These are phyloP conservation scores for Umbelopsis sp. DNA, from an alignment of 192 early-diverging fungal species.

Conservation along the genomic window DNA sequence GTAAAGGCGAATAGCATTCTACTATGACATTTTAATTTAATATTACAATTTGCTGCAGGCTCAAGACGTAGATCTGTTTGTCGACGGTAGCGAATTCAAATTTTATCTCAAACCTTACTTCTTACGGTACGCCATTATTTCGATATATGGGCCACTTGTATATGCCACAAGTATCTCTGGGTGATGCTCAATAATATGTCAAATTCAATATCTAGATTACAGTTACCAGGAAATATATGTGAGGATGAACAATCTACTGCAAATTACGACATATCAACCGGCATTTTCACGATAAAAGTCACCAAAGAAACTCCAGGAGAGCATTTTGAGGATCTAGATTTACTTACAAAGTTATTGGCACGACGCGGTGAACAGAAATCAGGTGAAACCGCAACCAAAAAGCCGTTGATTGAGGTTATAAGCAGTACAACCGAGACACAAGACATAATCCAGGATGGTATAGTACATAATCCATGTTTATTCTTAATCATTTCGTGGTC, in stretches of 20 bases:
- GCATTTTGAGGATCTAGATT: slow-evolving; percentile 85
- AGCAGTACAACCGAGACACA: slow-evolving; percentile 35
- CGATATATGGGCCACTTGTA: background rate
- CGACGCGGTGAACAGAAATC: slow-evolving; percentile 46
- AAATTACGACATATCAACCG: slow-evolving; percentile 75
- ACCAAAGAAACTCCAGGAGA: slow-evolving; percentile 80
- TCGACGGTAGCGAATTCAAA: slow-evolving; percentile 81
- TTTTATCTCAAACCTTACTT: slow-evolving; percentile 94
- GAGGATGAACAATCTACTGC: slow-evolving; percentile 87
- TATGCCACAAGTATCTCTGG: background rate
- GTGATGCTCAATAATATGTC: background rate
- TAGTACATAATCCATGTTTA: background rate
- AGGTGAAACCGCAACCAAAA: slow-evolving; percentile 32
- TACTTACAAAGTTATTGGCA: slow-evolving; percentile 85
- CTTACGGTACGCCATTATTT: slow-evolving; percentile 56
- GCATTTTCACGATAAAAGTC: slow-evolving; percentile 73
- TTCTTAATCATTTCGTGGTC: background rate
- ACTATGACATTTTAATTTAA: slow-evolving; percentile 6
- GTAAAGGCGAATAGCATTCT: background rate
- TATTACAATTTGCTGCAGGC: slow-evolving; percentile 48
- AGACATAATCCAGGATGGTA: slow-evolving; percentile 20
- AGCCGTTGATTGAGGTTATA: slow-evolving; percentile 68
- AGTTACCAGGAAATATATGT: slow-evolving; percentile 77
- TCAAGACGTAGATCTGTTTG: slow-evolving; percentile 85
- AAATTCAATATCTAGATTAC: slow-evolving; percentile 49